Percentiles rank a stretch among this genome's conserved stretches.
These are phyloP conservation scores for Talaromyces sp. DNA, from an alignment of 2,329 filamentous ascomycete species.

Conservation along the genomic window DNA sequence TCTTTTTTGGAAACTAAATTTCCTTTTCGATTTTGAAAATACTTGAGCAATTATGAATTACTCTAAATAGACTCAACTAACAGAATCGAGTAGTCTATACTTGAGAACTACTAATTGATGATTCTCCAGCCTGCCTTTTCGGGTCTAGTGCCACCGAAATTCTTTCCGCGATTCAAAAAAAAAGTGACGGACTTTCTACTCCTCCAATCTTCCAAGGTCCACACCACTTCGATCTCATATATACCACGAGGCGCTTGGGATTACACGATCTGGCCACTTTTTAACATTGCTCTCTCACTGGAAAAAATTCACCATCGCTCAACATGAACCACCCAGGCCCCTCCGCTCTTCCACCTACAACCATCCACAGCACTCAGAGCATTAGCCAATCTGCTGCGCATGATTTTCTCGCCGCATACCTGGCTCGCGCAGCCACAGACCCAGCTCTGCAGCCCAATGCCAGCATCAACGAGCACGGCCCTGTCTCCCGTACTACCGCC, in stretches of 20 bases:
- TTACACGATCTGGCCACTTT: neutral
- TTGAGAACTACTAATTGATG: neutral
- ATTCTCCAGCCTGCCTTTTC: conserved; percentile 18
- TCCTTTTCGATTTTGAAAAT: too few species aligned
- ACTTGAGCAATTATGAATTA: neutral
- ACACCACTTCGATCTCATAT: neutral
- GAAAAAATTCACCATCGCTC: conserved; percentile 3
- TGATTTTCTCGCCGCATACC: conserved; percentile 47
- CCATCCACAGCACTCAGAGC: conserved; percentile 36
- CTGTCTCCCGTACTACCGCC: conserved; percentile 45
- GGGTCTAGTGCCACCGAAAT: conserved; percentile 27
- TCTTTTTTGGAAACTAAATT: too few species aligned
- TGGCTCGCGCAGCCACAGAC: conserved; percentile 45
- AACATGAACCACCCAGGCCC: conserved; percentile 43
- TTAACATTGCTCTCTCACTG: neutral
- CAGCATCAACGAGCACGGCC: conserved; percentile 47
- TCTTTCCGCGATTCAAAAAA: conserved; percentile 5
- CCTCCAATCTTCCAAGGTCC: conserved; percentile 15
- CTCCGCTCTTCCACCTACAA: conserved; percentile 41
- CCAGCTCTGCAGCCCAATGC: conserved; percentile 48
- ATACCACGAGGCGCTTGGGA: neutral
- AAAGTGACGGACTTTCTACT: conserved; percentile 19
- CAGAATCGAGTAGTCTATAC: neutral
- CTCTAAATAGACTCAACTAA: neutral
- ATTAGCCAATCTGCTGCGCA: conserved; percentile 45